A percentile compares a stretch with the other conserved stretches of the same genome.
Evolutionary conservation across 2,329 filamentous ascomycete species (phyloP).

Genomic region (Rhynchosporium agropyri): DNA sequence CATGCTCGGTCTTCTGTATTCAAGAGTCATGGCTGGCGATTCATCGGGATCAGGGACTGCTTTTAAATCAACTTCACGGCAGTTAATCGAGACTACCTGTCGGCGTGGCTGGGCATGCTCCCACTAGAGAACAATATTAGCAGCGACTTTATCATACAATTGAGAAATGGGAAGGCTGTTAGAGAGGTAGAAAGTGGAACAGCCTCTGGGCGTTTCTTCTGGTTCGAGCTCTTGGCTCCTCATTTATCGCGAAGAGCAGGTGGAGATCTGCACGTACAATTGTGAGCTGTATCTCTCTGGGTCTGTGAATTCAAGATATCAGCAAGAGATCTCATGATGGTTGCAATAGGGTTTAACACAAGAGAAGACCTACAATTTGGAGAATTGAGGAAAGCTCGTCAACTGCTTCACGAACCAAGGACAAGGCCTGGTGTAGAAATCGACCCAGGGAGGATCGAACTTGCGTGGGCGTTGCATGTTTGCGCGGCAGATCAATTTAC

Average conservation of each 20-base stretch:
- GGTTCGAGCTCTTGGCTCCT: too few relatives aligned
- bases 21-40: background rate
- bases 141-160: too few relatives aligned
- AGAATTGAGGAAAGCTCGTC: slow-evolving; percentile 22
- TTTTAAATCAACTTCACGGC: background rate
- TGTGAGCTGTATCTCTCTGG: slow-evolving; percentile 20
- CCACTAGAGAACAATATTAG: slow-evolving; percentile 3
- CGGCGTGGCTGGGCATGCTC: background rate
- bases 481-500: background rate
- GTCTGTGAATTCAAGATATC: background rate
- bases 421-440: slow-evolving; percentile 25
- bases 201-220: too few relatives aligned
- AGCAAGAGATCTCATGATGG: background rate
- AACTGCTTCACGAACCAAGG: slow-evolving; percentile 22
- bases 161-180: too few relatives aligned
- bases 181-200: too few relatives aligned
- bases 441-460: slow-evolving; percentile 26
- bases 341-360: background rate
- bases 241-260: too few relatives aligned
- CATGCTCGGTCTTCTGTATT: slow-evolving; percentile 1
- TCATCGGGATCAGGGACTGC: too few relatives aligned
- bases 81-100: background rate
- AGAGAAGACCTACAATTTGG: slow-evolving; percentile 12
- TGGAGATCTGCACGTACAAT: background rate
- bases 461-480: slow-evolving; percentile 21